Evolutionary conservation across 768 basidiomycete genomes (phyloP).

Genomic region (Lactifluus volemus): DNA sequence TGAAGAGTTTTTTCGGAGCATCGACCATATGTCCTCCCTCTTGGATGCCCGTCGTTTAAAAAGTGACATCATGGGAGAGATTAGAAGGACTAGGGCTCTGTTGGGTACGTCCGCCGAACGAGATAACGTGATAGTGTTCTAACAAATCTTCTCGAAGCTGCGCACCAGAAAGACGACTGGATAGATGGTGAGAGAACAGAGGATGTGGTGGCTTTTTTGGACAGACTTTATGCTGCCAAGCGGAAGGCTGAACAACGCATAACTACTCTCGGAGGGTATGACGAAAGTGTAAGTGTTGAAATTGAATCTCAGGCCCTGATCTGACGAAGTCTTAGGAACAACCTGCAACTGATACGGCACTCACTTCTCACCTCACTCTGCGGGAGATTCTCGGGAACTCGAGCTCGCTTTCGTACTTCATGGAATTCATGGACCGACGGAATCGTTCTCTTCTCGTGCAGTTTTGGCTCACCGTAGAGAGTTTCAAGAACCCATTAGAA

Average conservation of each 20-base stretch:
- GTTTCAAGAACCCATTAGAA: conserved; percentile 95
- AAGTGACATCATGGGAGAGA: conserved; percentile 90
- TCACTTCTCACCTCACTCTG: conserved; percentile 47
- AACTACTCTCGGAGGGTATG: conserved; percentile 61
- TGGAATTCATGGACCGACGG: conserved; percentile 97
- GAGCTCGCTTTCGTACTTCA: conserved; percentile 86
- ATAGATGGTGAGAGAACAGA: conserved; percentile 81
- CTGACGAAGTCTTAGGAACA: conserved; percentile 28
- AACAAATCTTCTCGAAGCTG: conserved; percentile 36
- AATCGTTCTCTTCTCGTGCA: conserved; percentile 80
- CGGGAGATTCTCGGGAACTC: conserved; percentile 83
- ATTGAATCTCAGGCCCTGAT: neutral
- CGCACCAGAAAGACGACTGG: conserved; percentile 83
- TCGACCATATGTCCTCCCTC: conserved; percentile 71
- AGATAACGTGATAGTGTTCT: neutral
- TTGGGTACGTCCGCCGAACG: conserved; percentile 41
- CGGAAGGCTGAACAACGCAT: conserved; percentile 83
- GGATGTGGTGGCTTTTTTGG: conserved; percentile 78
- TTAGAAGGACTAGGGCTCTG: conserved; percentile 65
- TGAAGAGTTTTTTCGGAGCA: conserved; percentile 84
- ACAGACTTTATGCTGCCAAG: conserved; percentile 84
- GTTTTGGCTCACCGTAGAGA: conserved; percentile 96
- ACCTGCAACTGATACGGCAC: conserved; percentile 29
- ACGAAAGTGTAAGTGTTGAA: conserved; percentile 43
- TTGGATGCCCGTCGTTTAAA: conserved; percentile 85